phyloP scores from a whole-genome alignment of 2,329 filamentous ascomycete genomes.

The Trichoderma citrinoviride region DNA sequence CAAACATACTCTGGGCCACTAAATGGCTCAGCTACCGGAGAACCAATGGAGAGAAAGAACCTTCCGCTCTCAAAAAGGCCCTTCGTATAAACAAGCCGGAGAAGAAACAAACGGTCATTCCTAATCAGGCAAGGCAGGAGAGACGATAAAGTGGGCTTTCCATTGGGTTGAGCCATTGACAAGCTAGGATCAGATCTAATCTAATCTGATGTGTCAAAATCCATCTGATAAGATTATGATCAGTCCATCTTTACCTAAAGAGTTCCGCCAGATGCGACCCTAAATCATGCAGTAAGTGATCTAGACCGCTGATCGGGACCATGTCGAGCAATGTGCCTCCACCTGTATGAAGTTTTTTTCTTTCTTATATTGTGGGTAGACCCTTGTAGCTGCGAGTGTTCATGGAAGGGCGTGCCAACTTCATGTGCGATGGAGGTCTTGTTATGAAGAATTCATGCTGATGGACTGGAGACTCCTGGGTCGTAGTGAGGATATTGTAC shows the following conservation, averaged over 20 bases:
- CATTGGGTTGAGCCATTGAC: neutral
- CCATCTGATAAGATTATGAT: slow-evolving; percentile 17
- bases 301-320: slow-evolving; percentile 4
- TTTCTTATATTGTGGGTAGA: neutral
- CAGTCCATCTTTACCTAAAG: slow-evolving; percentile 14
- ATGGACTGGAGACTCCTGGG: neutral
- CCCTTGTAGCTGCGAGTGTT: neutral
- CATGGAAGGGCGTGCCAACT: neutral
- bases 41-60: neutral
- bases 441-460: neutral
- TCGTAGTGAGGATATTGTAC: neutral
- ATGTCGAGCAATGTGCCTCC: neutral
- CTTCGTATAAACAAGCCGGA: neutral
- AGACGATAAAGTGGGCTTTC: neutral
- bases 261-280: neutral
- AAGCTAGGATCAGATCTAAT: neutral
- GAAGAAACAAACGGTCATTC: neutral
- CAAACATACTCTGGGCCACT: neutral
- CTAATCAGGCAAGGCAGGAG: neutral
- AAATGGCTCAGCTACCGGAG: neutral
- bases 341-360: neutral
- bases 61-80: neutral
- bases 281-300: neutral
- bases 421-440: neutral
- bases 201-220: slow-evolving; percentile 12